Evolutionary conservation across 352 stramenopile genomes (phyloP).

Genomic region (Blastocystis sp.): DNA sequence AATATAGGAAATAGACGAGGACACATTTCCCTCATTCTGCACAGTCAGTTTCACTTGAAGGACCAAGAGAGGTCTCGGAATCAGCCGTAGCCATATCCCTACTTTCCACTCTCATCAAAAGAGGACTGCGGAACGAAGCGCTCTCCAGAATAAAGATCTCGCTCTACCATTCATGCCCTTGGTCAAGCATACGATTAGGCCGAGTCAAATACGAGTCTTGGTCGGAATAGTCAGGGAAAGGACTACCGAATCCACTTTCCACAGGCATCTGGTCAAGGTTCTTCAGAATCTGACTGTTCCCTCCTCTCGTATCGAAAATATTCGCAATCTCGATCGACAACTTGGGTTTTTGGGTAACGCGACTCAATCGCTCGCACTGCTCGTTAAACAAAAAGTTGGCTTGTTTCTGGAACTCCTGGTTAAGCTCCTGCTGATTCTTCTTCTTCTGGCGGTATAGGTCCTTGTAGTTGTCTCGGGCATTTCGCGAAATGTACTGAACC

Average conservation of each 20-base stretch:
- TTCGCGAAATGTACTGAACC: neutral
- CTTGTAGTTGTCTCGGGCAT: neutral
- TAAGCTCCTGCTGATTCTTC: conserved; percentile 54
- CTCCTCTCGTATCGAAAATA: neutral
- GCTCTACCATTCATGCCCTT: neutral
- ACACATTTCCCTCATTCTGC: neutral
- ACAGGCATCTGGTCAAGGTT: too few relatives aligned
- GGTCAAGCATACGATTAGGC: too few relatives aligned
- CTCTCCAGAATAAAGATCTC: neutral
- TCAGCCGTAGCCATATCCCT: neutral
- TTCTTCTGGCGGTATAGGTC: conserved; percentile 26
- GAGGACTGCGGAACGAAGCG: neutral
- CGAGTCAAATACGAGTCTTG: too few relatives aligned
- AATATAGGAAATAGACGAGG: neutral
- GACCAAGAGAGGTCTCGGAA: neutral
- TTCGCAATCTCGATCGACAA: neutral
- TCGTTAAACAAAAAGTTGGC: conserved; percentile 20
- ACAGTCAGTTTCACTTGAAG: conserved; percentile 1
- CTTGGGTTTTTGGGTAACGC: neutral
- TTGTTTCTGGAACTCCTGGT: conserved; percentile 44
- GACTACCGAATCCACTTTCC: too few relatives aligned
- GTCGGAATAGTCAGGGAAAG: too few relatives aligned
- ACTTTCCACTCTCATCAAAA: neutral
- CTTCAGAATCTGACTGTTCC: too few relatives aligned
- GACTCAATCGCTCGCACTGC: neutral